Conservation (phyloP, 1,139 yeast species). For the Arxiozyma slooffiae region DNA sequence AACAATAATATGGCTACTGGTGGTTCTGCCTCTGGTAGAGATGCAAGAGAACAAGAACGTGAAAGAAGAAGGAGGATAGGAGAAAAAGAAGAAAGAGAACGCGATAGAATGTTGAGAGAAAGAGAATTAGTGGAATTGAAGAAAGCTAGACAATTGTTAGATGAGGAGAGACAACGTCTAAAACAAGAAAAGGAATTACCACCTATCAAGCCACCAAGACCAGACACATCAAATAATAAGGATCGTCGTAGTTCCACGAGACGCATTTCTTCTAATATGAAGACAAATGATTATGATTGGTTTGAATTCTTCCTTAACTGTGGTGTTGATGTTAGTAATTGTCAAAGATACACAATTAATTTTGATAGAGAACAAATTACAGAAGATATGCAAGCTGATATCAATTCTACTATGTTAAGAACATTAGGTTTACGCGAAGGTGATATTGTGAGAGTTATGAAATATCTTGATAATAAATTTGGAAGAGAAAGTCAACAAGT, state of each 20-base stretch:
- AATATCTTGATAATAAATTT: conserved; percentile 64
- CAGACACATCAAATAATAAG: conserved; percentile 28
- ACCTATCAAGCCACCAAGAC: conserved; percentile 35
- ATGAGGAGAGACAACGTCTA: conserved; percentile 26
- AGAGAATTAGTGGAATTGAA: conserved; percentile 28
- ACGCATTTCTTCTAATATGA: conserved; percentile 1
- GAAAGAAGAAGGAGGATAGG: conserved; percentile 33
- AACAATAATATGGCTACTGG: not conserved
- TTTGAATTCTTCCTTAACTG: conserved; percentile 88
- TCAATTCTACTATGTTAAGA: conserved; percentile 71
- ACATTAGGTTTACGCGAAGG: conserved; percentile 93
- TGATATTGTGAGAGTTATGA: conserved; percentile 83
- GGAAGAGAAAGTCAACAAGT: conserved; percentile 41
- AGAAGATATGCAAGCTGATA: conserved; percentile 71
- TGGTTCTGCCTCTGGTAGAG: conserved; percentile 8
- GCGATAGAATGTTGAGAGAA: conserved; percentile 29
- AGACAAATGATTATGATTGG: conserved; percentile 74
- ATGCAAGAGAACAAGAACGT: conserved; percentile 30
- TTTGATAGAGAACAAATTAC: conserved; percentile 89
- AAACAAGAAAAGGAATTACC: conserved; percentile 26
- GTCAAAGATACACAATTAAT: conserved; percentile 83
- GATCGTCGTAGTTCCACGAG: not conserved
- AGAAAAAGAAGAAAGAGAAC: conserved; percentile 30
- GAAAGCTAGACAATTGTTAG: conserved; percentile 30
- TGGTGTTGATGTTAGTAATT: conserved; percentile 88